These are phyloP conservation scores for Scheffersomyces stipitis DNA, from an alignment of 805 yeast species.

Conservation along the genomic window DNA sequence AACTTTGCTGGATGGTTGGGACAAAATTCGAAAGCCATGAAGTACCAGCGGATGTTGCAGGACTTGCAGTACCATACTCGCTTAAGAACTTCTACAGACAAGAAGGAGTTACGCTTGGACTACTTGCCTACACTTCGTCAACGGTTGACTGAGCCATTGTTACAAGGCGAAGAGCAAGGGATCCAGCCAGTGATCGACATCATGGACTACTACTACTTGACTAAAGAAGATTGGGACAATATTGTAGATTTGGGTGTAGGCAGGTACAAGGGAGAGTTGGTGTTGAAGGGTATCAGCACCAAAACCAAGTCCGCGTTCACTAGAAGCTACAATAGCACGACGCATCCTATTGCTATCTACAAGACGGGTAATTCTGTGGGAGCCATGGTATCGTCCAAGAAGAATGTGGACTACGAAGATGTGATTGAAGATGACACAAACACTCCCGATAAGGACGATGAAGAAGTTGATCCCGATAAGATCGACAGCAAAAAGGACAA, in stretches of 20 bases:
- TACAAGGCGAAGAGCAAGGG: constrained; percentile 58
- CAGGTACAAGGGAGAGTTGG: constrained; percentile 31
- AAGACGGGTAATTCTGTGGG: constrained; percentile 63
- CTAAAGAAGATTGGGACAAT: constrained; percentile 90
- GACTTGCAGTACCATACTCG: constrained; percentile 88
- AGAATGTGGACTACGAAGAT: constrained; percentile 68
- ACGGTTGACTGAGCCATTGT: constrained; percentile 58
- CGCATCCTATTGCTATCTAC: constrained; percentile 86
- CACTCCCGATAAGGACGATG: constrained; percentile 45
- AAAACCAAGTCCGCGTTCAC: constrained; percentile 86
- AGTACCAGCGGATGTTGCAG: constrained; percentile 74
- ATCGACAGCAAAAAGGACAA: constrained; percentile 60
- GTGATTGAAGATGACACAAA: constrained; percentile 62
- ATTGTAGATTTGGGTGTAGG: constrained; percentile 85
- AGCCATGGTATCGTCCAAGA: constrained; percentile 18
- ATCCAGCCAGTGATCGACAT: constrained; percentile 62
- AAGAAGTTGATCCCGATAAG: constrained; percentile 41
- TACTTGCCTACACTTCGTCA: constrained; percentile 67
- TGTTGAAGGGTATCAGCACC: constrained; percentile 66
- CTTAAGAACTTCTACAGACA: constrained; percentile 73
- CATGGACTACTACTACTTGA: constrained; percentile 82
- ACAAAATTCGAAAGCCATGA: constrained; percentile 80
- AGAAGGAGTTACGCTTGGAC: constrained; percentile 69
- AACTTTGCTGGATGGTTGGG: constrained; percentile 88
- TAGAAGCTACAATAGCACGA: constrained; percentile 67